Conservation (phyloP, 1,284 basidiomycete genomes). For the Apiotrichum gracile region DNA sequence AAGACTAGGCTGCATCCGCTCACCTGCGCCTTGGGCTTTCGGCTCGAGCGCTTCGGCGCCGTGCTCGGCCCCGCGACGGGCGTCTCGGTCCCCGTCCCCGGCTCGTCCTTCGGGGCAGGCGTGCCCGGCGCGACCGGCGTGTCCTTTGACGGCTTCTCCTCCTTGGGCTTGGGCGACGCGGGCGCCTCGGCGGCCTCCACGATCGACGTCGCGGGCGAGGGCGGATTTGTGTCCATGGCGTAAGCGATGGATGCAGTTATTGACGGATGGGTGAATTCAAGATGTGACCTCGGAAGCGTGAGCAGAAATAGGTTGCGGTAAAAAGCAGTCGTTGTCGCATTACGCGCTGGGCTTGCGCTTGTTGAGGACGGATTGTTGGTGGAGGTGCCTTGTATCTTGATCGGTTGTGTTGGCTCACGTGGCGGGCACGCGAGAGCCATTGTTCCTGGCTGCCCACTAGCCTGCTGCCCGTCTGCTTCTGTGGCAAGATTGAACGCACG, state of each 20-base stretch:
- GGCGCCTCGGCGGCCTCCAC: background rate
- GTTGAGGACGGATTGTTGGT: no score
- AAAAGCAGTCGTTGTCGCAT: no score
- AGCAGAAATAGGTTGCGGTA: background rate
- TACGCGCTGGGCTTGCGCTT: no score
- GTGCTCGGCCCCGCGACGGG: slow-evolving; percentile 10
- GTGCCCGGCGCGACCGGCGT: background rate
- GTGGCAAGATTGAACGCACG: no score
- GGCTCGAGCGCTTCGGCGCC: slow-evolving; percentile 2
- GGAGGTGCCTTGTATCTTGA: no score
- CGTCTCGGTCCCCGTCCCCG: slow-evolving; percentile 1
- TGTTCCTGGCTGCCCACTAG: no score
- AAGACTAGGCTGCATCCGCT: background rate
- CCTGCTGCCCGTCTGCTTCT: no score
- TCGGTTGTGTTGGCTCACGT: no score
- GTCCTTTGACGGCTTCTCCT: background rate
- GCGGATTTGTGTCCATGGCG: background rate
- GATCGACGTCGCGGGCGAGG: background rate
- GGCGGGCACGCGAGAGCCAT: no score
- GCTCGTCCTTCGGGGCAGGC: background rate
- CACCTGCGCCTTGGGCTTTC: slow-evolving; percentile 8
- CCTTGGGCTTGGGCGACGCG: background rate
- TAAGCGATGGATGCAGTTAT: background rate
- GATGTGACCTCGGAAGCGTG: no score
- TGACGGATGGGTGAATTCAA: background rate